Conservation (phyloP, 1,139 yeast genomes). For the Hyphopichia fennica region DNA sequence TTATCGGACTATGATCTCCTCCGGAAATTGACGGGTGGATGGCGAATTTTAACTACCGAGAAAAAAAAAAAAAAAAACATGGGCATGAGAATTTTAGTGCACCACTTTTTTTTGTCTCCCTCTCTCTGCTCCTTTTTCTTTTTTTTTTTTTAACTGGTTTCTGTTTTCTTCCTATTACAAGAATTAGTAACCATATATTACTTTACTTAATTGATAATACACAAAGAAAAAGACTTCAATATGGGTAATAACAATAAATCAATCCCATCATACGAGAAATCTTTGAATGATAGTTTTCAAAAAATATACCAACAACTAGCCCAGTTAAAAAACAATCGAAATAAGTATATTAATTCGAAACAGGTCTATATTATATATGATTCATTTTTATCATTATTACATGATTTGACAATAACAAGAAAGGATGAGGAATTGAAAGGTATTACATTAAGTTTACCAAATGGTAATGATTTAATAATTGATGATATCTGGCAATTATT, state of each 20-base stretch:
- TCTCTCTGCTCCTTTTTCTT: too few species aligned
- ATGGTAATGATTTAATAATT: constrained; percentile 63
- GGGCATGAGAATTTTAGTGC: too few species aligned
- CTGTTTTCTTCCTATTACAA: too few species aligned
- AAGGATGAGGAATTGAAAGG: constrained; percentile 51
- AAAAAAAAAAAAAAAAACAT: background rate
- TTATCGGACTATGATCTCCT: background rate
- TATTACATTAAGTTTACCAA: constrained; percentile 36
- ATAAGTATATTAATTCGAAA: constrained; percentile 61
- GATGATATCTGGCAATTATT: constrained; percentile 89
- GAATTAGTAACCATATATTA: too few species aligned
- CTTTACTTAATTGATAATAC: too few species aligned
- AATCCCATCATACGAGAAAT: constrained; percentile 54
- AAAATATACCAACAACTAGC: constrained; percentile 51
- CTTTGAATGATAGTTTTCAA: constrained; percentile 47
- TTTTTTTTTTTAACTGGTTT: too few species aligned
- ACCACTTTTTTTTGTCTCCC: too few species aligned
- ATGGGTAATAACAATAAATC: constrained; percentile 7
- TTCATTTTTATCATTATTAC: constrained; percentile 48
- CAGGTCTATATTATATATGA: constrained; percentile 60
- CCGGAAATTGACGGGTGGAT: background rate
- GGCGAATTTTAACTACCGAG: background rate
- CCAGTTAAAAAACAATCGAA: constrained; percentile 62
- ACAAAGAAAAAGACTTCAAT: too few species aligned
- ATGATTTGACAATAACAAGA: constrained; percentile 50